These are phyloP conservation scores for Globisporangium sylvaticum DNA, from an alignment of 352 stramenopile species.

Conservation along the genomic window DNA sequence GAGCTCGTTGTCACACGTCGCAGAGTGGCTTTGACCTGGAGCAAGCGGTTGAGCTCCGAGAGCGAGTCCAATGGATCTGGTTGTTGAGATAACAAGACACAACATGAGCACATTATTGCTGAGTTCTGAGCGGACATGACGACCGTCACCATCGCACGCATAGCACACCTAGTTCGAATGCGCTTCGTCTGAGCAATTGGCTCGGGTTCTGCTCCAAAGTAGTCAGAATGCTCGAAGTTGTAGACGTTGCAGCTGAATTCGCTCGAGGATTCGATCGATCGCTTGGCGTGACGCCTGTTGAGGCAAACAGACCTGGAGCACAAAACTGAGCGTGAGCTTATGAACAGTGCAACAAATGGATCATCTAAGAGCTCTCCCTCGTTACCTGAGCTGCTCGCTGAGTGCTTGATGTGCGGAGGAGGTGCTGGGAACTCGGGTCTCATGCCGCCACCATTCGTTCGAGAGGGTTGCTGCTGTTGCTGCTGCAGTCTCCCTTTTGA, in stretches of 20 bases:
- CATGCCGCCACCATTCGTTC: background rate
- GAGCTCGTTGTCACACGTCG: conserved; percentile 20
- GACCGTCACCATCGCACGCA: background rate
- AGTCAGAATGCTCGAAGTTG: conserved; percentile 5
- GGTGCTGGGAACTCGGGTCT: background rate
- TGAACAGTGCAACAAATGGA: background rate
- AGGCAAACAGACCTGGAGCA: background rate
- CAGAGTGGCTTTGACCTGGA: conserved; percentile 51
- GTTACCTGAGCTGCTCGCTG: conserved; percentile 3
- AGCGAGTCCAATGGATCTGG: conserved; percentile 45
- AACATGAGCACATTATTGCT: background rate
- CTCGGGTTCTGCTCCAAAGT: conserved; percentile 11
- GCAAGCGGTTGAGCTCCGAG: conserved; percentile 50
- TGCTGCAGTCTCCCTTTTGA: background rate
- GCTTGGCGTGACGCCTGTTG: background rate
- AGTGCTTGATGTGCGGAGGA: background rate
- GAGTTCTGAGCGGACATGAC: background rate
- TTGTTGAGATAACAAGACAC: background rate
- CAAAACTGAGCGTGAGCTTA: background rate
- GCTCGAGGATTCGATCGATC: background rate
- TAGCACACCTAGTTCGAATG: conserved; percentile 24
- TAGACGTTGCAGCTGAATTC: background rate
- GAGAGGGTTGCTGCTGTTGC: background rate
- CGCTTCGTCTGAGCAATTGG: conserved; percentile 1
- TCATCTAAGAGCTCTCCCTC: background rate